Base-by-base conservation (phyloP, 768 basidiomycete species). In the Rhodocollybia butyracea region DNA sequence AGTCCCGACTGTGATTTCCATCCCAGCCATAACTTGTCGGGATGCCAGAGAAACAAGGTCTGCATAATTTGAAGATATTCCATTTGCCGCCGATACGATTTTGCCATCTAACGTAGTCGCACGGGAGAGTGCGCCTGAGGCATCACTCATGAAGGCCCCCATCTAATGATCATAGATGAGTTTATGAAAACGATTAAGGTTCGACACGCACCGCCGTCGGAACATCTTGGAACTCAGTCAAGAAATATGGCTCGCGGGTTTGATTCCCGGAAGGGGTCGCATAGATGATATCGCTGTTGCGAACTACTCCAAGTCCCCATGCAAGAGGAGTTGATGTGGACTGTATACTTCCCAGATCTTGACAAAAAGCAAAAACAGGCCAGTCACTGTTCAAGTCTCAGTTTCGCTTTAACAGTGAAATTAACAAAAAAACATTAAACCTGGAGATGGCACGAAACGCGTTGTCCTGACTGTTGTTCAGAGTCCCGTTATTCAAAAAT, bases 1-100 rank as follows among this genome's bases (percentile, higher is more conserved):
- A 40, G 61, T 57, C 5, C 71, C 67, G 6, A 76, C 55, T 1
- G 81, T 82, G 38, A 82, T 68, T 56, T 83, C 81, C 32, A 76
- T 67, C 2, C 72, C 68, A 1, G 70, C 79, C 34, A 81, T 70
- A 8, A 73, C 70, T 60, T 81, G 78, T 26, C 79, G 66, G 5
- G 75, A 62, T 3, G 74, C 73, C 5, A 80, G 65, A 15, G 75
- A 70, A 0, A 79, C 67, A 8, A 81, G 53, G 39, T 70, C 71
- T 4, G 69, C 70, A 58, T 82, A 81, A 22, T 70, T 61, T n/a
- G 55, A 39, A 0, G 76, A 77, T 24, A 77, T 63, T 2, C 65
- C 61, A 3, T 58, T 58, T 1, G 79, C 78, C 41, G 70, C 78
- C 1, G 54, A 38, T 11, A 71, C 59, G 31, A 82, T 61, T 53